A percentile compares a stretch with the other conserved stretches of the same genome.
phyloP scores from a whole-genome alignment of 441 rosid genomes.

The Croton setiger region DNA sequence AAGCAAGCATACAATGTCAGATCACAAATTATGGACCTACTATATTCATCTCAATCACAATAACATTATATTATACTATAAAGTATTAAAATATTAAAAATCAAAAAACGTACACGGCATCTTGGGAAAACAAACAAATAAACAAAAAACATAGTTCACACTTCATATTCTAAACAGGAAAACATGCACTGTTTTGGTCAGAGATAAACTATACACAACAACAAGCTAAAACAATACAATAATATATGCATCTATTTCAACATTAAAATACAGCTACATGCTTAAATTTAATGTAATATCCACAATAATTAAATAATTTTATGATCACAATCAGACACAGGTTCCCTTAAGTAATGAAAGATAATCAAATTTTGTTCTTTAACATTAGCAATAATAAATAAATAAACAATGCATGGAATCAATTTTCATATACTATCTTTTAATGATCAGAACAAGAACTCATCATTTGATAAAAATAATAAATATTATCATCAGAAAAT shows the following conservation, averaged over 20 bases:
- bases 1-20: constrained; percentile 24
- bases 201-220: constrained; percentile 28
- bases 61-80: constrained; percentile 13
- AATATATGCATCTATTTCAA: constrained; percentile 24
- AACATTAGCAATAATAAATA: constrained; percentile 1
- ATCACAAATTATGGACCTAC: constrained; percentile 18
- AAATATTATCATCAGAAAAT: not conserved
- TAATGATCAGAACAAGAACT: not conserved
- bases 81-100: constrained; percentile 14
- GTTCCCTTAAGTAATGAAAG: constrained; percentile 36
- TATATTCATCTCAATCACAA: not conserved
- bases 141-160: constrained; percentile 10
- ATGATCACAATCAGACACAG: constrained; percentile 37
- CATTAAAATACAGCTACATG: constrained; percentile 20
- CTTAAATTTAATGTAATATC: constrained; percentile 28
- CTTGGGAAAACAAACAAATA: constrained; percentile 2
- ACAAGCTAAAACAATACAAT: constrained; percentile 18
- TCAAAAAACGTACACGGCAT: constrained; percentile 22
- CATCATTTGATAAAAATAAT: constrained; percentile 13
- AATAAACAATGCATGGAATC: constrained; percentile 15
- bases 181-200: constrained; percentile 40
- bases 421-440: not conserved
- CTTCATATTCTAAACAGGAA: constrained; percentile 24
- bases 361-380: constrained; percentile 21
- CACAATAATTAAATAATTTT: constrained; percentile 14